phyloP scores from a whole-genome alignment of 1,139 yeast species.

The Candida pseudoviswanathii region DNA sequence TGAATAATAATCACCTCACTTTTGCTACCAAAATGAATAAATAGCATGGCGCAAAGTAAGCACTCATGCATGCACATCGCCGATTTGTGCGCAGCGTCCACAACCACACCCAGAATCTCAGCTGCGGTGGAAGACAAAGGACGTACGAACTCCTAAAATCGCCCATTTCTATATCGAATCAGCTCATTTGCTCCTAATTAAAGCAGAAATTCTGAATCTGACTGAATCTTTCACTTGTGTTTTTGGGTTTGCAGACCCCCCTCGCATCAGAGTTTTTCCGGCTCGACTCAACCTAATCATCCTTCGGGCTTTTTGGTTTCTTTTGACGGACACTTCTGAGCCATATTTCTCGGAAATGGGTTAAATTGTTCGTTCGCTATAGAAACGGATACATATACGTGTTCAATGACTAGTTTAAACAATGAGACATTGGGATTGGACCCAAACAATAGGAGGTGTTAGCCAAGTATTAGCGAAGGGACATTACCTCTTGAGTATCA shows the following conservation, averaged over 20 bases:
- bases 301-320: neutral
- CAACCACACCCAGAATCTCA: neutral
- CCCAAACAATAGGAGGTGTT: no score
- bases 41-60: neutral
- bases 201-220: no score
- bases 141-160: neutral
- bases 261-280: constrained; percentile 1
- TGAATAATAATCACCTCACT: constrained; percentile 9
- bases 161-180: neutral
- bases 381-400: no score
- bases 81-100: neutral
- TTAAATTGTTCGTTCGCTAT: no score
- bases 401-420: no score
- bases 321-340: no score
- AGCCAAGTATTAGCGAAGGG: neutral
- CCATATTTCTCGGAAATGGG: no score
- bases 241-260: neutral
- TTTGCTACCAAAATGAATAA: neutral
- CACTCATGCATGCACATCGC: neutral
- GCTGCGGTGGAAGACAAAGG: neutral
- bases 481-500: neutral
- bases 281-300: neutral
- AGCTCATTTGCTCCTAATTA: neutral
- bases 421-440: neutral
- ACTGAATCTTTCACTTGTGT: neutral